These are phyloP conservation scores for Colletotrichum lentis DNA, from an alignment of 2,329 filamentous ascomycete species.

Conservation along the genomic window DNA sequence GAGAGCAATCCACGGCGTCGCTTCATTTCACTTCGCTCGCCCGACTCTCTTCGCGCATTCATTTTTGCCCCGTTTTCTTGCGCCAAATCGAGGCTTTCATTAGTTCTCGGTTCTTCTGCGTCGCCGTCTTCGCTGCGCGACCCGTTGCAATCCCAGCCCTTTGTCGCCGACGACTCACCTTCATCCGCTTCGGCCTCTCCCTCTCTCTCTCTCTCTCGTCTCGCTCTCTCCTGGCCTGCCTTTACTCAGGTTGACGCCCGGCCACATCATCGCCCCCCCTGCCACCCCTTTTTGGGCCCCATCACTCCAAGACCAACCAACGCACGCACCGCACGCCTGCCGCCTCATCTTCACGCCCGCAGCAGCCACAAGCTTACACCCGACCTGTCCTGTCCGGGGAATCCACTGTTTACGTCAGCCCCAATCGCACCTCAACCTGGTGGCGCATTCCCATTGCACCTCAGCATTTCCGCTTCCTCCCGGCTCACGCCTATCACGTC, in stretches of 20 bases:
- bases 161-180: conserved; percentile 32
- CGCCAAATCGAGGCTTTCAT: conserved; percentile 55
- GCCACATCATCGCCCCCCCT: conserved; percentile 38
- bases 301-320: conserved; percentile 26
- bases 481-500: conserved; percentile 17
- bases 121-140: conserved; percentile 38
- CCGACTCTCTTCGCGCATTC: conserved; percentile 40
- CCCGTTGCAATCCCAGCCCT: conserved; percentile 34
- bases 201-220: conserved; percentile 33
- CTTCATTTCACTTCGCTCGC: conserved; percentile 27
- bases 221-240: conserved; percentile 24
- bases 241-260: conserved; percentile 30
- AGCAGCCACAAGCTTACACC: conserved; percentile 28
- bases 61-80: conserved; percentile 38
- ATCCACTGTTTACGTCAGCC: conserved; percentile 39
- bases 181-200: conserved; percentile 18
- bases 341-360: conserved; percentile 24
- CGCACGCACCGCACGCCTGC: conserved; percentile 7
- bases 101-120: conserved; percentile 55
- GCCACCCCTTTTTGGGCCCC: conserved; percentile 35
- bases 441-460: conserved; percentile 18
- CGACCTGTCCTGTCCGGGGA: conserved; percentile 18
- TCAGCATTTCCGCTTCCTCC: conserved; percentile 18
- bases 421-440: conserved; percentile 3
- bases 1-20: conserved; percentile 37